These are phyloP conservation scores for Nothopassalora personata DNA, from an alignment of 2,329 filamentous ascomycete genomes.

Conservation along the genomic window DNA sequence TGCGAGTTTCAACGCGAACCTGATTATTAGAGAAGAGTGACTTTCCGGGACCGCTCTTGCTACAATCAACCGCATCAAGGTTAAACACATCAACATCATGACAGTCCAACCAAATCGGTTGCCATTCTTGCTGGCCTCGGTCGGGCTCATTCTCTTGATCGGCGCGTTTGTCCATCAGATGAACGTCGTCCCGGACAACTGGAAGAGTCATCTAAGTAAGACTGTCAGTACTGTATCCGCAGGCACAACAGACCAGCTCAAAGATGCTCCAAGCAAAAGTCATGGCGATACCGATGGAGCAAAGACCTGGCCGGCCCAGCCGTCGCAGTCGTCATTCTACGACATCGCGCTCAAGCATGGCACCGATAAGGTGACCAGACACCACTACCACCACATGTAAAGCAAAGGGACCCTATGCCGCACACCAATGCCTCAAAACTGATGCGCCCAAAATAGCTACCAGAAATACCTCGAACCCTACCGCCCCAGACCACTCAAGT, in stretches of 20 bases:
- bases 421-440: not conserved
- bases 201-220: not conserved
- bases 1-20: not conserved
- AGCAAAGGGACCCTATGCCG: not conserved
- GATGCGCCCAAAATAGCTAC: constrained; percentile 23
- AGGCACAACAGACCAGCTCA: not conserved
- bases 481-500: constrained; percentile 34
- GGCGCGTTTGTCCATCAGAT: constrained; percentile 11
- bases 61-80: not conserved
- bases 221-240: not conserved
- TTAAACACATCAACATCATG: not conserved
- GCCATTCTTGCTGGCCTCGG: constrained; percentile 12
- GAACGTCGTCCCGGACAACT: constrained; percentile 3
- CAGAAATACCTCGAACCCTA: constrained; percentile 35
- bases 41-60: not conserved
- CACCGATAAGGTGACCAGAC: constrained; percentile 38
- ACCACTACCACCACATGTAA: constrained; percentile 38
- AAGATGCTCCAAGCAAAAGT: not conserved
- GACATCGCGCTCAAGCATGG: constrained; percentile 36
- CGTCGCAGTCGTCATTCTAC: constrained; percentile 23
- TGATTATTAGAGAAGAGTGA: not conserved
- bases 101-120: constrained; percentile 11
- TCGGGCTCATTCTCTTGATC: constrained; percentile 12
- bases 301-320: not conserved
- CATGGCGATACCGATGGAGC: not conserved